A percentile compares a stretch with the other conserved stretches of the same genome.
Conservation (phyloP, 192 early-diverging fungal species). For the Coemansia sp. region DNA sequence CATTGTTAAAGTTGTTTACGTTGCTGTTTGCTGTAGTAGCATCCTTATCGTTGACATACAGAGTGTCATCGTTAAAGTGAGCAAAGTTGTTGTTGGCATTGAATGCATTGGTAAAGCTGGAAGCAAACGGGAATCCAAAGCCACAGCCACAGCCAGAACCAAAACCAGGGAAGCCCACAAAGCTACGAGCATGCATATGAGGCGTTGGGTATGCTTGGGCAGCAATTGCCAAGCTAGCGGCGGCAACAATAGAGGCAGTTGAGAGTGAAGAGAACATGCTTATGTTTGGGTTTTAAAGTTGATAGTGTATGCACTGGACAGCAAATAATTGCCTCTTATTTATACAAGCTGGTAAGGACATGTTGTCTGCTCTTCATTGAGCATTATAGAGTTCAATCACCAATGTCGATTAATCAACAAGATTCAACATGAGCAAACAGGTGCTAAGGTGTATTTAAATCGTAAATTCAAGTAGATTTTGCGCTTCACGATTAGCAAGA, state of each 20-base stretch:
- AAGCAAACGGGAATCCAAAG: slow-evolving; percentile 14
- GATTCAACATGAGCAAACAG: no score
- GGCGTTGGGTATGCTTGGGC: neutral
- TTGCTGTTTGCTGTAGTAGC: slow-evolving; percentile 8
- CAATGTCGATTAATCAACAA: no score
- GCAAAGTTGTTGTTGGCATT: slow-evolving; percentile 9
- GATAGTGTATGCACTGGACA: no score
- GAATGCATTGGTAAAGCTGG: slow-evolving; percentile 12
- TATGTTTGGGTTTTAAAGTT: no score
- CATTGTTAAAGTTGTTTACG: slow-evolving; percentile 75
- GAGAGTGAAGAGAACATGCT: no score
- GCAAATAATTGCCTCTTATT: no score
- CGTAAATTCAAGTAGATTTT: no score
- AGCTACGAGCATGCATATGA: neutral
- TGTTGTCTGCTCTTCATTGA: no score
- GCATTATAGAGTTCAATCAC: no score
- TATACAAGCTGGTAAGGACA: no score
- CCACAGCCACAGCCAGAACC: neutral
- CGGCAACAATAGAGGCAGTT: neutral
- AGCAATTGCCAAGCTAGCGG: slow-evolving; percentile 1
- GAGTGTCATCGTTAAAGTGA: slow-evolving; percentile 22
- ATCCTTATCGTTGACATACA: slow-evolving; percentile 17
- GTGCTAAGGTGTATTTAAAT: no score
- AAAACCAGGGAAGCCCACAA: neutral
- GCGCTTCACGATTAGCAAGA: no score